Evolutionary conservation across 108 stramenopile species (phyloP), one percentile per base, ranked within the genome.

Genomic region (Epithemia pelagica): DNA sequence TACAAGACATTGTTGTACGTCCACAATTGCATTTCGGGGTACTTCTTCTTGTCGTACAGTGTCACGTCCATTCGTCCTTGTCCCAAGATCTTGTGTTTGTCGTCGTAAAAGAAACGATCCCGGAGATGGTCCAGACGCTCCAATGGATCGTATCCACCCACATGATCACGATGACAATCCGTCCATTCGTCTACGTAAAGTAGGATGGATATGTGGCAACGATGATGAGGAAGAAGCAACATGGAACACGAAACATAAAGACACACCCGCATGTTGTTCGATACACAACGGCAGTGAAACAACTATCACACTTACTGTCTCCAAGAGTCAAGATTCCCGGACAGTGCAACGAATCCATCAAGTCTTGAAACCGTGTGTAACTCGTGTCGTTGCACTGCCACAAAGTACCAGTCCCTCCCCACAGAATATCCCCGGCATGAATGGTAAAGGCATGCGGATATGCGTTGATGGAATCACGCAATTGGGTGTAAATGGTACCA

Each of bases 121-220:
- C 59, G 59, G 28, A 26, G 15, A 58, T 30, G 28, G 59, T 60
- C 59, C 37, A 46, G 37, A 46, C 37, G 37, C 15, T 46, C 37
- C 37, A 46, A 46, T 5, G 37, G 37, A 46, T 46, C 37, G 37
- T 10, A 46, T 10, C 15, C 15, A 15, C 37, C 37, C 5, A 10
- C 15, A 15, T 46, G 5, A 15, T 5, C 37, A 15, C 37, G 37
- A 15, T 46, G 15, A 46, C 37, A 46, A 46, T 46, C 37, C 15
- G 37, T 46, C 37, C 37, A 46, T 10, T 46, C 37, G 37, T 46
- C 37, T 46, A 15, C 15, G 37, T n/a, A n/a, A n/a, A n/a, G n/a
- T n/a, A n/a, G n/a, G n/a, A n/a, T n/a, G n/a, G n/a, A n/a, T n/a
- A n/a, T n/a, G n/a, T n/a, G n/a, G n/a, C n/a, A n/a, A n/a, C n/a